A percentile compares a stretch with the other conserved stretches of the same genome.
phyloP scores from a whole-genome alignment of 1,284 basidiomycete species.

The Austroboletus rostrupii region DNA sequence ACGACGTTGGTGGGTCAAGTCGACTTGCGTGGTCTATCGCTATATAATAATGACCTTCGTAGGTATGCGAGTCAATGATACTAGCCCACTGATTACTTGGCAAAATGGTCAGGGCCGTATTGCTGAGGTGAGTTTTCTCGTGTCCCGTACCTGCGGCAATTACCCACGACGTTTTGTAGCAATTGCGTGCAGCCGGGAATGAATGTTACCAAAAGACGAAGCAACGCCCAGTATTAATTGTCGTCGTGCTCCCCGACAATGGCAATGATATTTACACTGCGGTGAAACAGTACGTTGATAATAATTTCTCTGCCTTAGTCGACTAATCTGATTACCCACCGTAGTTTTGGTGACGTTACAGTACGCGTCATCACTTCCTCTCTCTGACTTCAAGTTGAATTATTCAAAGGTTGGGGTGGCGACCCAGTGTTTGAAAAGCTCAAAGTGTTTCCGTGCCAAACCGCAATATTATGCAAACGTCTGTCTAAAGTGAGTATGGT shows the following conservation, averaged over 20 bases:
- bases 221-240: constrained; percentile 51
- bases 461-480: constrained; percentile 76
- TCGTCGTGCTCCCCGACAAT: constrained; percentile 68
- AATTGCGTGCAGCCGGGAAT: constrained; percentile 46
- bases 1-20: constrained; percentile 50
- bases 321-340: background rate
- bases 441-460: constrained; percentile 60
- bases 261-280: constrained; percentile 71
- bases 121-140: constrained; percentile 35
- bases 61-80: constrained; percentile 51
- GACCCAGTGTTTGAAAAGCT: constrained; percentile 68
- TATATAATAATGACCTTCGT: background rate
- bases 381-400: constrained; percentile 2
- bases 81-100: constrained; percentile 43
- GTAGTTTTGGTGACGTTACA: constrained; percentile 66
- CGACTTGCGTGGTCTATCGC: background rate
- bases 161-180: constrained; percentile 29
- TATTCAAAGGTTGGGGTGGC: constrained; percentile 57
- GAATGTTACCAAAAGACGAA: constrained; percentile 38
- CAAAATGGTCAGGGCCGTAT: constrained; percentile 53
- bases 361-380: constrained; percentile 33
- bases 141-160: background rate
- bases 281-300: constrained; percentile 64
- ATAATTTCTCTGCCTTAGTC: constrained; percentile 1
- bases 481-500: constrained; percentile 59